Conservation (phyloP, 345 rosid species). For the Linum lewisii region DNA sequence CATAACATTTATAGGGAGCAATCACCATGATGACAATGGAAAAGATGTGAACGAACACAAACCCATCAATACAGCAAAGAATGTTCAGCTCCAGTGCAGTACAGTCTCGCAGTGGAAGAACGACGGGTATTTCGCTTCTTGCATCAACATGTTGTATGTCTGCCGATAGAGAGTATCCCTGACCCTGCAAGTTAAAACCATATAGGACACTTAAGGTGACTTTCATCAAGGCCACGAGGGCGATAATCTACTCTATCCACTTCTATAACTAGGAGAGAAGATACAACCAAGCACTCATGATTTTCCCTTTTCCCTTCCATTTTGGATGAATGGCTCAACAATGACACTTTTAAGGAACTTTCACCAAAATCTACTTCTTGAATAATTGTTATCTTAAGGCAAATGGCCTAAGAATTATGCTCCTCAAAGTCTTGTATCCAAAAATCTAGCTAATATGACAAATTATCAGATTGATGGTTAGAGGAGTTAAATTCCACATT, state of each 20-base stretch:
- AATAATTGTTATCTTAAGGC: background rate
- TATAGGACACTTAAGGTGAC: background rate
- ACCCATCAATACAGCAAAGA: constrained; percentile 74
- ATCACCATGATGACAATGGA: background rate
- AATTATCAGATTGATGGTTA: no score
- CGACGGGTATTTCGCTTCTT: constrained; percentile 69
- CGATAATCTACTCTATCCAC: background rate
- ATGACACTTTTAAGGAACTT: background rate
- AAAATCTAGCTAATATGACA: no score
- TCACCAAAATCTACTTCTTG: background rate
- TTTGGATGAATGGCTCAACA: background rate
- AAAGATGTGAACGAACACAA: constrained; percentile 17
- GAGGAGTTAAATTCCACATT: no score
- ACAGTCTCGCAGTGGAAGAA: constrained; percentile 86
- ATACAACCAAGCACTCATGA: background rate
- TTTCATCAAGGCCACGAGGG: background rate
- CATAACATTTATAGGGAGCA: background rate
- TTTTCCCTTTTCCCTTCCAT: background rate
- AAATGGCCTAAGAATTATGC: background rate
- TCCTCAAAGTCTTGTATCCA: background rate
- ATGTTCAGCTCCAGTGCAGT: constrained; percentile 52
- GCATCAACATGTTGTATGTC: constrained; percentile 89
- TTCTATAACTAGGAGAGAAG: background rate
- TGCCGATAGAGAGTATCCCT: constrained; percentile 89
- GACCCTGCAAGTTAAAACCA: constrained; percentile 41